Percentiles rank a stretch among this genome's conserved stretches.
phyloP scores from a whole-genome alignment of 1,284 basidiomycete genomes.

The Boletus putidus region DNA sequence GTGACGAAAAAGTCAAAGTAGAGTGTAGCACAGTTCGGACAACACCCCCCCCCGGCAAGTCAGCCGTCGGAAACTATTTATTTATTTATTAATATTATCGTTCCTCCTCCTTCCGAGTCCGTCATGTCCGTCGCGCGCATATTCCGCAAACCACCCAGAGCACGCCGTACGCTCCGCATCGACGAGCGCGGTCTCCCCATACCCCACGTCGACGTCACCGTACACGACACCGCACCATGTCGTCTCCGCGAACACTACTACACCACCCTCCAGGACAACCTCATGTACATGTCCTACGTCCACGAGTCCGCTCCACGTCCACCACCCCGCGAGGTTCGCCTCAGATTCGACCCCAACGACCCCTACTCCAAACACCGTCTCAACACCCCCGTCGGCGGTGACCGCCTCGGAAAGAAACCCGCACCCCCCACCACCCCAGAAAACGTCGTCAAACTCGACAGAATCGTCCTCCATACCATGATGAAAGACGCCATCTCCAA shows the following conservation, averaged over 20 bases:
- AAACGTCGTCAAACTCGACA: constrained; percentile 76
- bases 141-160: constrained; percentile 51
- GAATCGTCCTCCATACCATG: constrained; percentile 84
- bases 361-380: constrained; percentile 77
- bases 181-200: constrained; percentile 59
- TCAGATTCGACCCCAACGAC: constrained; percentile 73
- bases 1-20: not conserved
- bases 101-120: not conserved
- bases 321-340: constrained; percentile 58
- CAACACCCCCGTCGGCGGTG: constrained; percentile 75
- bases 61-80: not conserved
- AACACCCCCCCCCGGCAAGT: too few relatives aligned
- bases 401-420: constrained; percentile 62
- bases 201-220: constrained; percentile 61
- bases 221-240: constrained; percentile 73
- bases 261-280: constrained; percentile 77
- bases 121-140: constrained; percentile 34
- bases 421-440: constrained; percentile 63
- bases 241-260: constrained; percentile 87
- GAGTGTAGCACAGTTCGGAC: too few relatives aligned
- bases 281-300: constrained; percentile 95
- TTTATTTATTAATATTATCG: constrained; percentile 7
- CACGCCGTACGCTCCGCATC: constrained; percentile 47
- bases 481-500: constrained; percentile 76
- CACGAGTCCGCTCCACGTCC: constrained; percentile 61